phyloP scores from a whole-genome alignment of 352 stramenopile species.

The Globisporangium acanthophoron region DNA sequence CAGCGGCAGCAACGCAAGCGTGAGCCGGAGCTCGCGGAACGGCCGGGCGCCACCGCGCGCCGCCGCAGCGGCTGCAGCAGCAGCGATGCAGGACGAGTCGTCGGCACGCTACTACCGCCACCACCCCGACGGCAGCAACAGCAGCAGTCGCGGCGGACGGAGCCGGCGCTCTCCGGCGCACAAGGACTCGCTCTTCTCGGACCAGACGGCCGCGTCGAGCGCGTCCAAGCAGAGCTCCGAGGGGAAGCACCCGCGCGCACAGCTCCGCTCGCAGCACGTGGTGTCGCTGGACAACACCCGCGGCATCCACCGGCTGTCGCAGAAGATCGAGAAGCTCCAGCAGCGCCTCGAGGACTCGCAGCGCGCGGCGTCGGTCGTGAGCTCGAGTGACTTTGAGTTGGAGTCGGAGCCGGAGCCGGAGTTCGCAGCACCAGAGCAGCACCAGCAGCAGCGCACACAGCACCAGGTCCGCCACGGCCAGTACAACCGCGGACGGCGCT shows the following conservation, averaged over 20 bases:
- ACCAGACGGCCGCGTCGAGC: conserved; percentile 13
- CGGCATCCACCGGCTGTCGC: conserved; percentile 36
- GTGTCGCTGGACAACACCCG: conserved; percentile 28
- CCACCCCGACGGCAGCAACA: conserved; percentile 2
- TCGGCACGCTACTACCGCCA: not conserved
- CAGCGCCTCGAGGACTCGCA: conserved; percentile 34
- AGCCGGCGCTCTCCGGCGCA: conserved; percentile 5
- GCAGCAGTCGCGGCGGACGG: not conserved
- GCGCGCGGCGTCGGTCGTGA: conserved; percentile 16
- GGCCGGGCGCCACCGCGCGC: not conserved
- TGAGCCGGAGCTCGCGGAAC: not conserved
- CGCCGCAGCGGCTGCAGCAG: not conserved
- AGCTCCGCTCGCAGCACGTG: conserved; percentile 11
- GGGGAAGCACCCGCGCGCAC: not conserved
- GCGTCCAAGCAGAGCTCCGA: conserved; percentile 13
- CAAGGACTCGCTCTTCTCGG: conserved; percentile 14
- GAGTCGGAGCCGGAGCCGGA: conserved; percentile 30
- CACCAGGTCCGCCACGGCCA: not conserved
- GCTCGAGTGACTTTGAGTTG: conserved; percentile 14
- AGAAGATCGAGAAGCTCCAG: conserved; percentile 44
- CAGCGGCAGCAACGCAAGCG: not conserved
- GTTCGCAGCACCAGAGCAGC: not conserved
- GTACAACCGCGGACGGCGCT: conserved; percentile 3
- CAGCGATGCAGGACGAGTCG: not conserved
- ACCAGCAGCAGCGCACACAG: not conserved